Evolutionary conservation across 208 protist genomes (phyloP), one percentile per base, ranked within the genome.

Genomic region (Leishmania tarentolae): DNA sequence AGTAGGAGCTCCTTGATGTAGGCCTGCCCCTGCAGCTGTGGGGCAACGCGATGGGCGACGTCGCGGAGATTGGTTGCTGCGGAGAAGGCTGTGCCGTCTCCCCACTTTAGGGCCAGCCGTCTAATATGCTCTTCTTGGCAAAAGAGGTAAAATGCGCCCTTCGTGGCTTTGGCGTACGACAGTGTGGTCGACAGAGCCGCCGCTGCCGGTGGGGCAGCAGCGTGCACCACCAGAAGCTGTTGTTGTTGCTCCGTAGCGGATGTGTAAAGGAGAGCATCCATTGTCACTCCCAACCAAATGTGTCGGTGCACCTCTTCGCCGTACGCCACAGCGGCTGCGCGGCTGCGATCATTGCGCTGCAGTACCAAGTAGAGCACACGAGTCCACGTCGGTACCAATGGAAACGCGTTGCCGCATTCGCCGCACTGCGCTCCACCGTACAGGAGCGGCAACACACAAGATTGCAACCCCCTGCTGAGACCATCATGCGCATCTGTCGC

Each of bases 1-100:
- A 96, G 71, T 37, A 96, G 80, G 56, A 91, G 74, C 24, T 69
- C 71, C 78, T 96, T 96, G 6, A 83, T 85, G n/a, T 73, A 31
- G 37, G 44, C 72, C 70, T 94, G 91, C 24, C 91, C 91, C n/a
- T 88, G 79, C 44, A 96, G 87, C 50, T 83, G 83, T 28, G 91
- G 91, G 13, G 83, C 81, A 52, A 94, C 76, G 35, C 71, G 35
- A 21, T 72, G 31, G 15, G 86, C 78, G 70, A 91, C 76, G 3
- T 90, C 77, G 24, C 68, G 44, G 50, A 92, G 90, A 46, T 70
- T 44, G 35, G 59, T 31, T 42, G n/a, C 75, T 3, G 53, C 57
- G 7, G 71, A 75, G 8, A 40, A 56, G 17, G 46, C n/a, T 31
- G 63, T 50, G n/a, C 59, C 53, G 37, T 28, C 24, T 47, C 24